These are phyloP conservation scores for Aspergillus cavernicola DNA, from an alignment of 495 filamentous ascomycete species.

Conservation along the genomic window DNA sequence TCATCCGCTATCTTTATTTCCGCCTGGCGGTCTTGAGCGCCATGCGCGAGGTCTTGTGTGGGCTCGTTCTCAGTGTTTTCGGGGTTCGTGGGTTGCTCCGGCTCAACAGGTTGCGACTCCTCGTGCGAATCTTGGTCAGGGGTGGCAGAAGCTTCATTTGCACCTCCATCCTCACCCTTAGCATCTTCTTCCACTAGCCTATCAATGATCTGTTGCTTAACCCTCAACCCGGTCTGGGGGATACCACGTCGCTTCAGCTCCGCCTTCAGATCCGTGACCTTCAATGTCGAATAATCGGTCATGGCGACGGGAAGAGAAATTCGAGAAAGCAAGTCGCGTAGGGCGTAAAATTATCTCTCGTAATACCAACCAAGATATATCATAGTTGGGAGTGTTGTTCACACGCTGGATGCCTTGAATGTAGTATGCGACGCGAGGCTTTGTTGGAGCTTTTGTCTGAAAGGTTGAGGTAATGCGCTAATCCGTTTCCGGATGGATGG, in stretches of 20 bases:
- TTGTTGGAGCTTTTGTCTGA: constrained; percentile 3
- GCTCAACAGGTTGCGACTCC: constrained; percentile 16
- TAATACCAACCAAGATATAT: constrained; percentile 11
- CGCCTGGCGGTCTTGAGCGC: neutral
- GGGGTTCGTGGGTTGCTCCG: neutral
- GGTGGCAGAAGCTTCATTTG: constrained; percentile 13
- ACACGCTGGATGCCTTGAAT: neutral
- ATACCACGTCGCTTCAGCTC: constrained; percentile 51
- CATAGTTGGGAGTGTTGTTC: constrained; percentile 5
- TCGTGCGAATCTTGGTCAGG: constrained; percentile 12
- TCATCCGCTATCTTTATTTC: constrained; percentile 10
- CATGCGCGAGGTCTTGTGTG: neutral
- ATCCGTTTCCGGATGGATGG: constrained; percentile 8
- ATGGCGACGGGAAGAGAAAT: constrained; percentile 26
- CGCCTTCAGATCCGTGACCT: constrained; percentile 51
- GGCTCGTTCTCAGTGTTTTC: neutral
- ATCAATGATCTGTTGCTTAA: constrained; percentile 48
- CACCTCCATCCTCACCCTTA: constrained; percentile 18
- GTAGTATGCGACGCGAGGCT: constrained; percentile 26
- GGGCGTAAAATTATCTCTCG: neutral
- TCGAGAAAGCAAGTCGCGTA: neutral
- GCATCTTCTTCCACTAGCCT: constrained; percentile 44
- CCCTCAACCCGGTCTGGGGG: constrained; percentile 47
- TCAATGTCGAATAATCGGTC: constrained; percentile 50
- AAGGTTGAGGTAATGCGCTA: constrained; percentile 30